Conservation (phyloP, 768 basidiomycete genomes). For the Pisolithus sp. region DNA sequence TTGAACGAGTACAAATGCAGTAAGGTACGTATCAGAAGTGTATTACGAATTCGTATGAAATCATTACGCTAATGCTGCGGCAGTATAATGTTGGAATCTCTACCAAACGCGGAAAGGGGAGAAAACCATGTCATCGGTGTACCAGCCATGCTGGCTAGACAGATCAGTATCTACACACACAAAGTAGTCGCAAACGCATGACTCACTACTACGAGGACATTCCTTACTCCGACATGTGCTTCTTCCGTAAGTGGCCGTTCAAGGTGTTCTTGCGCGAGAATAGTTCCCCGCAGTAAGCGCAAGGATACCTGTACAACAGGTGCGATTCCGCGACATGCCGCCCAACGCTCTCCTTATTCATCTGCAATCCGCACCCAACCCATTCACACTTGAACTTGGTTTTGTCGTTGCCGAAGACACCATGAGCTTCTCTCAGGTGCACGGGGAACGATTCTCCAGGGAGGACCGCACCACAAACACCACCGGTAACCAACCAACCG, state of each 20-base stretch:
- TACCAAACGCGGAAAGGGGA: too few species aligned
- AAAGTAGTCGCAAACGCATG: not conserved
- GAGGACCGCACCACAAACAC: slow-evolving; percentile 3
- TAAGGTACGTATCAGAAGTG: too few species aligned
- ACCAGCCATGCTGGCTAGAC: not conserved
- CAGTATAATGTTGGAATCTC: too few species aligned
- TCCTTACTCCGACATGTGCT: not conserved
- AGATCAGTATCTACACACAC: not conserved
- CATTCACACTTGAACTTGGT: slow-evolving; percentile 10
- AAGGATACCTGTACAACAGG: slow-evolving; percentile 11
- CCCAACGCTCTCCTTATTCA: slow-evolving; percentile 25
- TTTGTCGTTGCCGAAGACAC: slow-evolving; percentile 13
- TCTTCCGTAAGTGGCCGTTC: slow-evolving; percentile 6
- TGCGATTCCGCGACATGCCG: slow-evolving; percentile 24
- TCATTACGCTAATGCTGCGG: too few species aligned
- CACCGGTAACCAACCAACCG: slow-evolving; percentile 6
- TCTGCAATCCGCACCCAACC: slow-evolving; percentile 8
- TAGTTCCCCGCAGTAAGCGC: slow-evolving; percentile 13
- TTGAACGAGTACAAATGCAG: too few species aligned
- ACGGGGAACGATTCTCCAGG: slow-evolving; percentile 9
- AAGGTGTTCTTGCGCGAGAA: slow-evolving; percentile 24
- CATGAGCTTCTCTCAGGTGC: slow-evolving; percentile 17
- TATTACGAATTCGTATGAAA: too few species aligned
- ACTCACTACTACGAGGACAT: not conserved
- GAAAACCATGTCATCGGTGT: too few species aligned